Evolutionary conservation across 345 rosid genomes (phyloP).

Genomic region (Iberis pinnata): DNA sequence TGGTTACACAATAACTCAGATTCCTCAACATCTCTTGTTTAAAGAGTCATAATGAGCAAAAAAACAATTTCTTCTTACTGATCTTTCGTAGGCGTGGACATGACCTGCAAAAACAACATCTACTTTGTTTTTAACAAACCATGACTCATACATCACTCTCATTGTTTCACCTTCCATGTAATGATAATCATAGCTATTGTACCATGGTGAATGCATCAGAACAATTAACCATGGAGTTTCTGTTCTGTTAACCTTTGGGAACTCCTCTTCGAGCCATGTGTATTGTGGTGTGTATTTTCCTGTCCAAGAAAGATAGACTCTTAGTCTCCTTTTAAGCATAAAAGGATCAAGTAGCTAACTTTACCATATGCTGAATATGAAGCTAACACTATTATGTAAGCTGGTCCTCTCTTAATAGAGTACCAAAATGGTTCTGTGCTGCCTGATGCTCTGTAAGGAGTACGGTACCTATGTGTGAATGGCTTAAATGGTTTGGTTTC

Average conservation of each 20-base stretch:
- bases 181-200: slow-evolving; percentile 88
- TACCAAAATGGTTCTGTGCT: slow-evolving; percentile 85
- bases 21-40: neutral
- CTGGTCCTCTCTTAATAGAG: slow-evolving; percentile 91
- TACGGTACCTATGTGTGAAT: slow-evolving; percentile 54
- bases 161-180: slow-evolving; percentile 95
- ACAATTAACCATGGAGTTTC: slow-evolving; percentile 96
- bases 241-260: slow-evolving; percentile 67
- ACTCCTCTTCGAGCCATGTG: slow-evolving; percentile 60
- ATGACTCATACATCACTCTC: slow-evolving; percentile 83
- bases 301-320: slow-evolving; percentile 15
- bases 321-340: neutral
- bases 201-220: slow-evolving; percentile 76
- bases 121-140: slow-evolving; percentile 72
- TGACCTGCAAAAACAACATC: slow-evolving; percentile 89
- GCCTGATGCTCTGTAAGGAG: slow-evolving; percentile 58
- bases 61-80: slow-evolving; percentile 44
- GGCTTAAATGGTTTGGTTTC: slow-evolving; percentile 83
- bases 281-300: slow-evolving; percentile 85
- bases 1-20: slow-evolving; percentile 21
- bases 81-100: slow-evolving; percentile 90
- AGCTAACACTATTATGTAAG: slow-evolving; percentile 67
- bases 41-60: neutral
- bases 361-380: slow-evolving; percentile 86
- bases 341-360: slow-evolving; percentile 2